Percentiles rank a stretch among this genome's conserved stretches.
These are phyloP conservation scores for Gelatoporia subvermispora DNA, from an alignment of 768 basidiomycete species.

Conservation along the genomic window DNA sequence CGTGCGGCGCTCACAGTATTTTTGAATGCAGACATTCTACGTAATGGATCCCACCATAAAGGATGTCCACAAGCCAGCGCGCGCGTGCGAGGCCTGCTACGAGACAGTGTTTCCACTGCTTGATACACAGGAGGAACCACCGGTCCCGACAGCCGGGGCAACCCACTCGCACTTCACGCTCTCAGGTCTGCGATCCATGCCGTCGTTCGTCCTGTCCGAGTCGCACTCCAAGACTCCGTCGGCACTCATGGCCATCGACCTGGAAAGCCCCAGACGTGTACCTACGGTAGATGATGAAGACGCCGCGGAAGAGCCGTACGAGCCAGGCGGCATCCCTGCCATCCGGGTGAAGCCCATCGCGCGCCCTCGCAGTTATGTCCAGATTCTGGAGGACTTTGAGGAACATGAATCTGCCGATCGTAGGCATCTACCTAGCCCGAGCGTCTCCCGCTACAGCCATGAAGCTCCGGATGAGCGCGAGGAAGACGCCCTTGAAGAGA, in stretches of 20 bases:
- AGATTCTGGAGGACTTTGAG: constrained; percentile 62
- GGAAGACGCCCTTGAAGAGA: constrained; percentile 14
- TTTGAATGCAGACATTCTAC: constrained; percentile 72
- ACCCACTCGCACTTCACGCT: constrained; percentile 43
- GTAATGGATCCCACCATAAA: constrained; percentile 50
- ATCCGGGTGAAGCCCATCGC: constrained; percentile 27
- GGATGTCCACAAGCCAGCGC: constrained; percentile 53
- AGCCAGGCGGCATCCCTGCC: constrained; percentile 9
- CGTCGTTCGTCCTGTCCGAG: constrained; percentile 38
- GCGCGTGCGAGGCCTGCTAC: constrained; percentile 84
- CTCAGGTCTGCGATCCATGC: constrained; percentile 53
- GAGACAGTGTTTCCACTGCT: constrained; percentile 78
- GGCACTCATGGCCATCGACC: constrained; percentile 38
- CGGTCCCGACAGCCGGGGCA: constrained; percentile 12
- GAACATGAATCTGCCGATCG: constrained; percentile 9
- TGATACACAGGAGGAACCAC: constrained; percentile 3
- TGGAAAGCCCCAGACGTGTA: constrained; percentile 20
- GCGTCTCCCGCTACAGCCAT: constrained; percentile 22
- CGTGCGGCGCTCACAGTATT: constrained; percentile 3
- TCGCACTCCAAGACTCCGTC: constrained; percentile 19
- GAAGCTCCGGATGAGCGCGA: constrained; percentile 21
- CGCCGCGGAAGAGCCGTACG: background rate
- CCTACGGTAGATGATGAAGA: constrained; percentile 16
- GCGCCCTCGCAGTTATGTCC: constrained; percentile 60
- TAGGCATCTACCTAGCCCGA: constrained; percentile 18